Evolutionary conservation across 345 rosid genomes (phyloP).

Genomic region (Syzygium aromaticum): DNA sequence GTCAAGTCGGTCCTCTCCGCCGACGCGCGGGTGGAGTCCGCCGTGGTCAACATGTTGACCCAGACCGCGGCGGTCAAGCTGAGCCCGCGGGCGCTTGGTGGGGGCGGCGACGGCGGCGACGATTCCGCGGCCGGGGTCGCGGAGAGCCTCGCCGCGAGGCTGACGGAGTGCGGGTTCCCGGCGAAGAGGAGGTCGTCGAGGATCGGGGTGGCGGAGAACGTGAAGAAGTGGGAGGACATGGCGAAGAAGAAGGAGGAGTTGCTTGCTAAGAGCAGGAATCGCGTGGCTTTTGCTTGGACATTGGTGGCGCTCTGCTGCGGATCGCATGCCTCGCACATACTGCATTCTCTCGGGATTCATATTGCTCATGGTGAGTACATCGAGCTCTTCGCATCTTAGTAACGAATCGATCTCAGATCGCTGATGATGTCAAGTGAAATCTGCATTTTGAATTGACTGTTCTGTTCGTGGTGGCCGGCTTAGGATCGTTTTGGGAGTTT

Average conservation of each 20-base stretch:
- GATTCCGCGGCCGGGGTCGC: slow-evolving; percentile 28
- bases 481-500: slow-evolving; percentile 66
- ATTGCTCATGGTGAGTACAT: slow-evolving; percentile 54
- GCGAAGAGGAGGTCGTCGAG: slow-evolving; percentile 49
- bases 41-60: slow-evolving; percentile 78
- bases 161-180: slow-evolving; percentile 81
- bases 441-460: background rate
- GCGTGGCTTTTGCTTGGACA: slow-evolving; percentile 92
- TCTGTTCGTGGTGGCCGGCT: slow-evolving; percentile 5
- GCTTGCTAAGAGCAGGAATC: slow-evolving; percentile 64
- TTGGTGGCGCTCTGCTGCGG: slow-evolving; percentile 95
- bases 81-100: slow-evolving; percentile 22
- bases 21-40: slow-evolving; percentile 79
- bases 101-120: slow-evolving; percentile 11
- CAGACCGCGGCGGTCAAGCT: slow-evolving; percentile 80
- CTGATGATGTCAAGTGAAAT: background rate
- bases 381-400: background rate
- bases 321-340: slow-evolving; percentile 76
- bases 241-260: slow-evolving; percentile 68
- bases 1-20: slow-evolving; percentile 65
- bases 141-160: slow-evolving; percentile 55
- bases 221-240: slow-evolving; percentile 77
- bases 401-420: background rate
- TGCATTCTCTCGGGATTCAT: slow-evolving; percentile 87
- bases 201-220: slow-evolving; percentile 65